Evolutionary conservation across 2,329 filamentous ascomycete species (phyloP).

Genomic region (Arachnomyces sp.): DNA sequence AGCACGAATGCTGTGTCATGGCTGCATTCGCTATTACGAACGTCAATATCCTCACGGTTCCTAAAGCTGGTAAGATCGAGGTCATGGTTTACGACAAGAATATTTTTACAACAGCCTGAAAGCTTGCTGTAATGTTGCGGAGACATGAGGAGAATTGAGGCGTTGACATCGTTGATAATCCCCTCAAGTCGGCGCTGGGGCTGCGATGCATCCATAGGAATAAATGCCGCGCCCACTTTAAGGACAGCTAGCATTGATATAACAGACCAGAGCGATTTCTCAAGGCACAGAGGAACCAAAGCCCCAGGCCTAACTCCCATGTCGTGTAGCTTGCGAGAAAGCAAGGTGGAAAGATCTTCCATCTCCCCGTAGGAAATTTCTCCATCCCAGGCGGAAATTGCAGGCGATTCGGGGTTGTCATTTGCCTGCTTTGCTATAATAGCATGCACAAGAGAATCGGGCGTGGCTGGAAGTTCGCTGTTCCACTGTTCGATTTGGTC

Average conservation of each 20-base stretch:
- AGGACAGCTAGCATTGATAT: conserved; percentile 9
- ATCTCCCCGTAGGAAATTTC: conserved; percentile 14
- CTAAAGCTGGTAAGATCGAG: too few relatives aligned
- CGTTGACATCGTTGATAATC: neutral
- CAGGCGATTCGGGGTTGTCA: conserved; percentile 12
- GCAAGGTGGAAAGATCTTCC: conserved; percentile 12
- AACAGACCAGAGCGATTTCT: conserved; percentile 10
- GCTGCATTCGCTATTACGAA: neutral
- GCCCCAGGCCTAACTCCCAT: conserved; percentile 7
- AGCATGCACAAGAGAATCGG: conserved; percentile 16
- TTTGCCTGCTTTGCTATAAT: conserved; percentile 11
- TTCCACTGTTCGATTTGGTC: conserved; percentile 6
- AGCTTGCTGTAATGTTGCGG: too few relatives aligned
- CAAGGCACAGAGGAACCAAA: conserved; percentile 11
- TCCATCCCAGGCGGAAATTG: conserved; percentile 19
- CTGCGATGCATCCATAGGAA: conserved; percentile 2
- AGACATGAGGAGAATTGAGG: too few relatives aligned
- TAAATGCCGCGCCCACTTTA: conserved; percentile 3
- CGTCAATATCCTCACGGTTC: too few relatives aligned
- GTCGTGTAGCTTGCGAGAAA: conserved; percentile 7
- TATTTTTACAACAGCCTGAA: too few relatives aligned
- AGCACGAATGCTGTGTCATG: neutral
- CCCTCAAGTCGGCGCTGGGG: neutral
- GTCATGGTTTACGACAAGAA: neutral
- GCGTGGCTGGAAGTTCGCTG: conserved; percentile 1